Base-by-base conservation (phyloP, 179 eudicot genomes). In the Heliamphora ciliata region DNA sequence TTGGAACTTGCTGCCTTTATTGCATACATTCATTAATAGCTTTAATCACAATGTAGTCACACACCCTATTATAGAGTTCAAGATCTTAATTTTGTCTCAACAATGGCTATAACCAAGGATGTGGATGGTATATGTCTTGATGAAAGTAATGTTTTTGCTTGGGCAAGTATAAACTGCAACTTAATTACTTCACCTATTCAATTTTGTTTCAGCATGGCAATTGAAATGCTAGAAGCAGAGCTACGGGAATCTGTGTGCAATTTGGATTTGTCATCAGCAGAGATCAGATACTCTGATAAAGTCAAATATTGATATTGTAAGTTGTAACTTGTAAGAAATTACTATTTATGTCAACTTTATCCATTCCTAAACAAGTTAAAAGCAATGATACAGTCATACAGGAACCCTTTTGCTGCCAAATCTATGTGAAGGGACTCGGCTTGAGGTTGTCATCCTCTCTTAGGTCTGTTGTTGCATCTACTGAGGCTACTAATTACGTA, bases 181-280 rank as follows among this genome's bases (percentile, higher is more conserved):
- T n/a, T 46, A 67, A 59, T 69, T 31, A 66, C 72, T 61, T 51
- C 4, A 50, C 14, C 18, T 47, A 58, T 63, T 44, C 8, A 80
- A 21, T 64, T 79, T 15, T 80, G 66, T 56, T 86, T 44, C 89
- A 97, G 99, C 94, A 92, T 94, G 87, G 97, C 99, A 80, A 89
- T 94, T 86, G 99, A 94, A 87, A 82, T 89, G 52, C 88, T 93
- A 66, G 97, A 91, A 89, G 87, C 92, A 66, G 99, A 97, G 83
- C 85, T 84, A n/a, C 89, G 86, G 83, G 92, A 89, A 71, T 80
- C 82, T n/a, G 76, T 82, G 44, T 82, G 74, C 75, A 79, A 83
- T 78, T 76, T 54, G 48, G 81, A 74, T 64, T 18, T 85, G 59
- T 74, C 90, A 60, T 78, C 83, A 18, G 76, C 64, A 56, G 89